Evolutionary conservation across 345 rosid species (phyloP).

Genomic region (Conringia planisiliqua): DNA sequence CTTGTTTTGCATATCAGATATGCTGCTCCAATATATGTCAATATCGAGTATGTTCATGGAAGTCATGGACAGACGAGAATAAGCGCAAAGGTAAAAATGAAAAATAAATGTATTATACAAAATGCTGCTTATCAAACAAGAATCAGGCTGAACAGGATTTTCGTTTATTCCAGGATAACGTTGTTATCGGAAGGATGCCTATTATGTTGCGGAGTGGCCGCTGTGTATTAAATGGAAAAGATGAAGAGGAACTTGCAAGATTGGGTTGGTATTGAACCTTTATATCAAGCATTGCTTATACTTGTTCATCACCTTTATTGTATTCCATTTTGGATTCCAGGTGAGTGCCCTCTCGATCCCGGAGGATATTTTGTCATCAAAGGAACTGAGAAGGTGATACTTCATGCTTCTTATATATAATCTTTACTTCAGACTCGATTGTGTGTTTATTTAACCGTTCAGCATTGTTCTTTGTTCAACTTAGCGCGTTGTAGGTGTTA

Average conservation of each 20-base stretch:
- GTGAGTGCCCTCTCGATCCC: constrained; percentile 98
- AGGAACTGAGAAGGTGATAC: constrained; percentile 81
- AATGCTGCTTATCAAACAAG: not conserved
- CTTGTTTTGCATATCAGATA: constrained; percentile 43
- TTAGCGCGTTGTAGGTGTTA: not conserved
- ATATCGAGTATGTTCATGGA: constrained; percentile 67
- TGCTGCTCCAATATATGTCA: constrained; percentile 76
- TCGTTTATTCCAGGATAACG: constrained; percentile 49
- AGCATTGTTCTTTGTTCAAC: constrained; percentile 9
- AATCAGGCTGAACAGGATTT: constrained; percentile 7
- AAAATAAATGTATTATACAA: not conserved
- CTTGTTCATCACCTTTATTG: not conserved
- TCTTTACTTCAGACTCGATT: not conserved
- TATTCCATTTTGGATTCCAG: constrained; percentile 38
- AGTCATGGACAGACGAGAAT: constrained; percentile 41
- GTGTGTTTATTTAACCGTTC: not conserved
- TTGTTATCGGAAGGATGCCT: constrained; percentile 83
- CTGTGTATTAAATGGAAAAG: constrained; percentile 72
- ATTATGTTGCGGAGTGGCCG: constrained; percentile 82
- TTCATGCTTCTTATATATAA: not conserved
- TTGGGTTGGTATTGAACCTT: constrained; percentile 54
- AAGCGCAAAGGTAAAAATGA: constrained; percentile 50
- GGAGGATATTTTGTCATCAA: constrained; percentile 92
- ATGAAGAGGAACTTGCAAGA: constrained; percentile 91
- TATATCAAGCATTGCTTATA: not conserved